These are phyloP conservation scores for Pisolithus sp. DNA, from an alignment of 768 basidiomycete species.

Conservation along the genomic window DNA sequence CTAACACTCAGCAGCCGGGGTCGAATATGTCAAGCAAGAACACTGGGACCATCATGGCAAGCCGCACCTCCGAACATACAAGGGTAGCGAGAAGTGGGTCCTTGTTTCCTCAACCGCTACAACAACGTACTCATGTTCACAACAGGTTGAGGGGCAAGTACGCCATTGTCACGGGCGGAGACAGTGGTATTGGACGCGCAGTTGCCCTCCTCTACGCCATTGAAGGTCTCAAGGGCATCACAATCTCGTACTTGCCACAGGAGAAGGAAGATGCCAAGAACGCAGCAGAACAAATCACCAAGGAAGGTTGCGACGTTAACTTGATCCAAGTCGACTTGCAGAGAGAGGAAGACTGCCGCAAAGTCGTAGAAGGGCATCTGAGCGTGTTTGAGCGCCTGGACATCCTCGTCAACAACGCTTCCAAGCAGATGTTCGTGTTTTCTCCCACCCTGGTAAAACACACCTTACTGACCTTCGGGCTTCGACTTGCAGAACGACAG, in stretches of 20 bases:
- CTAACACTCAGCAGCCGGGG: slow-evolving; percentile 17
- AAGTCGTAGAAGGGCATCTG: slow-evolving; percentile 43
- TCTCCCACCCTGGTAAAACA: not conserved
- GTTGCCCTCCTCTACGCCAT: slow-evolving; percentile 46
- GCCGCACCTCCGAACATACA: slow-evolving; percentile 46
- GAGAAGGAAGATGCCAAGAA: slow-evolving; percentile 51
- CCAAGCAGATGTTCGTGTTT: slow-evolving; percentile 32
- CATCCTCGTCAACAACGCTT: slow-evolving; percentile 57
- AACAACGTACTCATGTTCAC: not conserved
- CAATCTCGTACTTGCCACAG: slow-evolving; percentile 47
- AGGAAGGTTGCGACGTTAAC: slow-evolving; percentile 33
- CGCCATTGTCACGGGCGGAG: slow-evolving; percentile 27
- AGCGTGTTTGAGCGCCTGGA: slow-evolving; percentile 40
- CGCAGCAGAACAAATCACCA: slow-evolving; percentile 39
- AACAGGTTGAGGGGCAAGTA: slow-evolving; percentile 4
- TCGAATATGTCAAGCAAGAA: slow-evolving; percentile 38
- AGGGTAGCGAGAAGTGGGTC: slow-evolving; percentile 40
- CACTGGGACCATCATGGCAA: slow-evolving; percentile 46
- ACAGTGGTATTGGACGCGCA: slow-evolving; percentile 47
- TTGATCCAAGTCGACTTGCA: slow-evolving; percentile 39
- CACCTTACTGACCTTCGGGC: not conserved
- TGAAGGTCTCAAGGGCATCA: slow-evolving; percentile 46
- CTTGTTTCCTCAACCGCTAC: not conserved
- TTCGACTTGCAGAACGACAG: slow-evolving; percentile 30
- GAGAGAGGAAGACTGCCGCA: slow-evolving; percentile 34